Evolutionary conservation across 495 filamentous ascomycete species (phyloP), one percentile per base, ranked within the genome.

Genomic region (Tuber indicum): DNA sequence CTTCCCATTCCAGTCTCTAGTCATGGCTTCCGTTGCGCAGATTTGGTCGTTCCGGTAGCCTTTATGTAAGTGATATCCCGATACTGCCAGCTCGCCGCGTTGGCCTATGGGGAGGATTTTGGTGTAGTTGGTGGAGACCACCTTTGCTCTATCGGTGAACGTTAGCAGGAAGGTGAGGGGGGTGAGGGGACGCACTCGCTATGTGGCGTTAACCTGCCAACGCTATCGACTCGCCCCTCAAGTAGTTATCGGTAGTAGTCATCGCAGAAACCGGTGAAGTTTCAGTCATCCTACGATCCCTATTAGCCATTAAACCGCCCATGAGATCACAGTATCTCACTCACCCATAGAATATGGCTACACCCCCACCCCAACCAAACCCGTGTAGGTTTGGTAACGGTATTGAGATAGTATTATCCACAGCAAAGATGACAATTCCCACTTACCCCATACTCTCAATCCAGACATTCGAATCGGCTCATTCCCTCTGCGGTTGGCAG

Each of bases 221-320:
- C 93, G 19, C 88, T 92, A 62, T 89, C 87, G 45, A 95, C 90
- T 12, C 96, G 86, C 82, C 93, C 92, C n/a, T 88, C 88, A 8
- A 95, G 86, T 1, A 94, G 91, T 98, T 95, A 58, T 90, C 85
- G 0, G 92, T 95, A 0, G 91, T 88, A 0, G 95, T 99, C 95
- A 98, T 98, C 70, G 89, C 90, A 62, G 90, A 92, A 17, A 83
- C 81, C 62, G 96, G 96, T 72, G 89, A 91, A 0, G 96, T 99
- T 85, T 99, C 96, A 21, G 96, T 99, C 96, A 99, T 99, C 36
- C 81, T 83, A n/a, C n/a, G n/a, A n/a, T n/a, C n/a, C n/a, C n/a
- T n/a, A n/a, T n/a, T n/a, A n/a, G n/a, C n/a, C n/a, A n/a, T n/a
- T n/a, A n/a, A n/a, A n/a, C n/a, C n/a, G n/a, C n/a, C n/a, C n/a